A percentile compares a stretch with the other conserved stretches of the same genome.
These are phyloP conservation scores for Penicillium salamii DNA, from an alignment of 495 filamentous ascomycete genomes.

Conservation along the genomic window DNA sequence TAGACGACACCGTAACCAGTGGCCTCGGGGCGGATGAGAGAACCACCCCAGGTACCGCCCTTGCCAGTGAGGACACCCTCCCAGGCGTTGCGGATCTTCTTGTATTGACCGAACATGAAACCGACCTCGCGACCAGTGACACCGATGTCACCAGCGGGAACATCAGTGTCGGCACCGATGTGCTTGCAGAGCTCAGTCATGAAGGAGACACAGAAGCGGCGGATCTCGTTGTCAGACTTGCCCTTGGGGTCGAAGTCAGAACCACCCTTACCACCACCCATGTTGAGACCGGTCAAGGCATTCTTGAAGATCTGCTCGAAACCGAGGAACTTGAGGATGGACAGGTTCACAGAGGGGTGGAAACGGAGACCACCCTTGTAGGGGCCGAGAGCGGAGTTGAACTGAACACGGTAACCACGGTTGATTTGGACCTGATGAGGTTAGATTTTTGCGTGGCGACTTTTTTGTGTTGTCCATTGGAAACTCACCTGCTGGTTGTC, in stretches of 20 bases:
- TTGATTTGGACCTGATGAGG: conserved; percentile 74
- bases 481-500: conserved; percentile 62
- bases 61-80: conserved; percentile 96
- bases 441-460: conserved; percentile 4
- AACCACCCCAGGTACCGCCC: conserved; percentile 88
- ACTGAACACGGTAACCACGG: conserved; percentile 95
- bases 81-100: conserved; percentile 82
- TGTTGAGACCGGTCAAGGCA: conserved; percentile 94
- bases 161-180: conserved; percentile 94
- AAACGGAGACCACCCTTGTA: conserved; percentile 98
- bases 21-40: conserved; percentile 92
- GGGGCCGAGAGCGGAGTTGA: conserved; percentile 96
- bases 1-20: conserved; percentile 97
- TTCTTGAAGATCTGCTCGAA: conserved; percentile 99
- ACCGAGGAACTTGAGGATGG: conserved; percentile 96
- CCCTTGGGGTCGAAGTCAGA: conserved; percentile 99
- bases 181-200: conserved; percentile 93
- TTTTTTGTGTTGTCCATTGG: background rate
- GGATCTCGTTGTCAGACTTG: conserved; percentile 96
- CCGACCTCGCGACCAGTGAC: conserved; percentile 92
- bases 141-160: conserved; percentile 89
- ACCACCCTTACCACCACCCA: conserved; percentile 98
- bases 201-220: conserved; percentile 93
- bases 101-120: conserved; percentile 95
- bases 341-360: conserved; percentile 95